These are phyloP conservation scores for Nicotiana benthamiana DNA, from an alignment of 257 asterid species.

Conservation along the genomic window DNA sequence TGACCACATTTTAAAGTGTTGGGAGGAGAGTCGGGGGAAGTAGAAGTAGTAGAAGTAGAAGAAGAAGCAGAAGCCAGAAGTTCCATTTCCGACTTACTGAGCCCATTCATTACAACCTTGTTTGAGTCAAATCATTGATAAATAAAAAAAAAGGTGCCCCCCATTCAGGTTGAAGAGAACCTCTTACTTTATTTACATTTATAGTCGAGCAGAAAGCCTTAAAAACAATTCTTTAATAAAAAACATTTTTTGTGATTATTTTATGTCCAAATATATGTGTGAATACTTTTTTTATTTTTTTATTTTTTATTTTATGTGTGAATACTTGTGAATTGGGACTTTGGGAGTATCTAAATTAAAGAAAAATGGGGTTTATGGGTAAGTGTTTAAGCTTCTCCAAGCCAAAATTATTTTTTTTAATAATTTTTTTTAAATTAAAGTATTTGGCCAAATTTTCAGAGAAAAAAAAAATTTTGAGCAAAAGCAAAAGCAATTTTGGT, in stretches of 20 bases:
- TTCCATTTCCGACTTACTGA: slow-evolving; percentile 56
- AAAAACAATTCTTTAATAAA: neutral
- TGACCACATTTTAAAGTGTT: slow-evolving; percentile 67
- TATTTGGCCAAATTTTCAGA: too few species aligned
- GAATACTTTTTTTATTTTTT: too few species aligned
- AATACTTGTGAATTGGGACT: too few species aligned
- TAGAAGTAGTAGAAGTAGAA: slow-evolving; percentile 31
- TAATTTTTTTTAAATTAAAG: too few species aligned
- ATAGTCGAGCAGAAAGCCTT: neutral
- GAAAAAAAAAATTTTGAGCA: too few species aligned
- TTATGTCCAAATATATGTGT: neutral
- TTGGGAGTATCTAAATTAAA: neutral
- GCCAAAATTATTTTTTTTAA: too few species aligned
- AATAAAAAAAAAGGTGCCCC: neutral
- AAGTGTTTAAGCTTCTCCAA: neutral
- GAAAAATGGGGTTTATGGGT: neutral
- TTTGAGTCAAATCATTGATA: slow-evolving; percentile 7
- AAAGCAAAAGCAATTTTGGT: too few species aligned
- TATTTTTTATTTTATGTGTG: too few species aligned
- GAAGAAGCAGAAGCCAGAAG: slow-evolving; percentile 32
- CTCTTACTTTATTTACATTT: neutral
- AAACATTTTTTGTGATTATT: neutral
- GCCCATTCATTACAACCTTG: slow-evolving; percentile 37
- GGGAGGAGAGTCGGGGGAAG: slow-evolving; percentile 35
- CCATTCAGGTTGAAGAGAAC: neutral